Conservation (phyloP, 2,329 filamentous ascomycete species). For the Bipolaris zeicola region DNA sequence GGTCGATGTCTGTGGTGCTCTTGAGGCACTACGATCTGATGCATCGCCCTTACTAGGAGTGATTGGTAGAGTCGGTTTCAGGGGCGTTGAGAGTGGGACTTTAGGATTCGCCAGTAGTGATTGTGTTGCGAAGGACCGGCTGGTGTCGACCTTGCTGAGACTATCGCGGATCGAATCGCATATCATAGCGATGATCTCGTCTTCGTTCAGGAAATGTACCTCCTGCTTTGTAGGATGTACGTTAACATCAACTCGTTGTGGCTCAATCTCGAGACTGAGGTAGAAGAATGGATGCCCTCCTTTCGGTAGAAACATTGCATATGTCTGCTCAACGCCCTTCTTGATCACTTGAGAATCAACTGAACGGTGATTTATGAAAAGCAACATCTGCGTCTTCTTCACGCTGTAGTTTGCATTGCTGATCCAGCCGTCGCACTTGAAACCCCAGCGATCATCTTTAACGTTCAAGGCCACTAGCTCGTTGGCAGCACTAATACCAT, state of each 20-base stretch:
- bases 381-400: constrained; percentile 82
- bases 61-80: constrained; percentile 43
- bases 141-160: constrained; percentile 87
- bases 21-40: constrained; percentile 36
- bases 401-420: constrained; percentile 95
- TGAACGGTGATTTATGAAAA: constrained; percentile 96
- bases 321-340: constrained; percentile 89
- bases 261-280: constrained; percentile 89
- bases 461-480: constrained; percentile 80
- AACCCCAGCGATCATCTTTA: constrained; percentile 78
- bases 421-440: constrained; percentile 77
- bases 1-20: constrained; percentile 32
- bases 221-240: constrained; percentile 96
- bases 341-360: constrained; percentile 90
- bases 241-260: constrained; percentile 91
- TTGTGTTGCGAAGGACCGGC: constrained; percentile 92
- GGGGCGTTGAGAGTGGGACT: constrained; percentile 48
- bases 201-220: constrained; percentile 96
- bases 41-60: constrained; percentile 29
- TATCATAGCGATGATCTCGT: constrained; percentile 88
- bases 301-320: constrained; percentile 85
- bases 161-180: constrained; percentile 79
- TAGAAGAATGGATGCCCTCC: constrained; percentile 94
- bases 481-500: constrained; percentile 82
- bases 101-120: constrained; percentile 66